Evolutionary conservation across 2,329 filamentous ascomycete genomes (phyloP), one percentile per base, ranked within the genome.

Genomic region (Alternaria solani): DNA sequence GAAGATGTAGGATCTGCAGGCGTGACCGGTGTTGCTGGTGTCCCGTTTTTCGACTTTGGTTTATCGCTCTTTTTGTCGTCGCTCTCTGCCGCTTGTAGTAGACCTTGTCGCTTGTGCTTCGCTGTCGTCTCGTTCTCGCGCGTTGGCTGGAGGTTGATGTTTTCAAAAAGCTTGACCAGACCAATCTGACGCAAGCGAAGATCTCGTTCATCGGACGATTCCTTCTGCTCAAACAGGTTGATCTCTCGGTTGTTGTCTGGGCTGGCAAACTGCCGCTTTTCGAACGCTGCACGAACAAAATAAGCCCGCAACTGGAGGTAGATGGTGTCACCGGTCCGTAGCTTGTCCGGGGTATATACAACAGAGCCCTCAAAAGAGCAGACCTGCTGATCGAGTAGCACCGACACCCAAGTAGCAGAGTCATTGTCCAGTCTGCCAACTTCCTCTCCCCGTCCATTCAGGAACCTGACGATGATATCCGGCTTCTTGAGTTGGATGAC

Each of bases 241-340:
- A 88, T 88, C 2, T 88, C 86, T 39, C 92, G 85, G 70, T 97
- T 95, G 63, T 87, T 84, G 57, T 89, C 85, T 1, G 88, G 84
- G 46, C 87, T 84, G 43, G 87, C 81, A 52, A 93, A 88, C 3
- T 83, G 83, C 4, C 82, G 83, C 43, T 83, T 84, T 51, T 89
- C 85, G 70, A 99, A 98, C 0, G 93, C 91, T 18, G 87, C 87
- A 59, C 83, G 87, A 16, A 95, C 83, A 39, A 99, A 77, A 56
- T 86, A 96, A 73, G 91, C 95, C 55, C 87, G 86, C 44, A 99
- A 80, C 76, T 99, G 95, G 7, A 99, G 78, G 70, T 94, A 96
- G n/a, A 99, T 86, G 0, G 93, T 98, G 71, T 99, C 95, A 72
- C 96, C 97, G 8, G 94, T 95, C 51, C 92, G 86, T 48, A 98